Evolutionary conservation across 2,329 filamentous ascomycete species (phyloP).

Genomic region (Xylaria hypoxylon): DNA sequence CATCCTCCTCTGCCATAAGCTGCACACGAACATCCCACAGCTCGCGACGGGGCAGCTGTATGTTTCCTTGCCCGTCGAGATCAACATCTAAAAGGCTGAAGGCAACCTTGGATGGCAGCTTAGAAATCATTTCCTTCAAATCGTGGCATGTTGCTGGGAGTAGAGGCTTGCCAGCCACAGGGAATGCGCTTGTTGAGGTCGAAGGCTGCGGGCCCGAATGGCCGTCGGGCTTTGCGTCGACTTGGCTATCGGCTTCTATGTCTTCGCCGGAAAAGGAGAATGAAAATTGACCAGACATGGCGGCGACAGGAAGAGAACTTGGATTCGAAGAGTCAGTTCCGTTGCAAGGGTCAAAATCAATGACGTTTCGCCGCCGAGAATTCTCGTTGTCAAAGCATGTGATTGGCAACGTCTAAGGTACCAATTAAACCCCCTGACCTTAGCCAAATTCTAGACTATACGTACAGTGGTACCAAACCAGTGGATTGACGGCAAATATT

Average conservation of each 20-base stretch:
- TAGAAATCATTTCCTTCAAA: slow-evolving; percentile 63
- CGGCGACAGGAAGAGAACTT: slow-evolving; percentile 6
- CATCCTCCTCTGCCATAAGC: slow-evolving; percentile 78
- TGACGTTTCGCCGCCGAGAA: background rate
- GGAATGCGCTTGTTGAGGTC: slow-evolving; percentile 64
- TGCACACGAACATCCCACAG: slow-evolving; percentile 85
- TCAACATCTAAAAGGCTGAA: slow-evolving; percentile 72
- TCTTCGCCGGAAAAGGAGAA: slow-evolving; percentile 74
- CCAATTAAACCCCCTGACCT: too few species aligned
- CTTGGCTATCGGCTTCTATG: slow-evolving; percentile 63
- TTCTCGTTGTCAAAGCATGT: background rate
- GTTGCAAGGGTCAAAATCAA: background rate
- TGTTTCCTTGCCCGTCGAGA: slow-evolving; percentile 65
- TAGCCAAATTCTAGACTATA: too few species aligned
- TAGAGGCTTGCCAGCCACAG: slow-evolving; percentile 70
- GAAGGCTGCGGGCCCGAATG: slow-evolving; percentile 44
- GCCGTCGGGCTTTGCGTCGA: slow-evolving; percentile 31
- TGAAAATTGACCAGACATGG: slow-evolving; percentile 61
- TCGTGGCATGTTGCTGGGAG: slow-evolving; percentile 66
- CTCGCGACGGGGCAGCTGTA: slow-evolving; percentile 77
- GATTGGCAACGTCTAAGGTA: background rate
- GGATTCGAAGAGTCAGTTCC: background rate
- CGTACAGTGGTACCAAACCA: too few species aligned
- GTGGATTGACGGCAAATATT: slow-evolving; percentile 19
- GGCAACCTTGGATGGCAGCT: slow-evolving; percentile 78